phyloP scores from a whole-genome alignment of 495 filamentous ascomycete species.

The Chaetomium cochliodes region DNA sequence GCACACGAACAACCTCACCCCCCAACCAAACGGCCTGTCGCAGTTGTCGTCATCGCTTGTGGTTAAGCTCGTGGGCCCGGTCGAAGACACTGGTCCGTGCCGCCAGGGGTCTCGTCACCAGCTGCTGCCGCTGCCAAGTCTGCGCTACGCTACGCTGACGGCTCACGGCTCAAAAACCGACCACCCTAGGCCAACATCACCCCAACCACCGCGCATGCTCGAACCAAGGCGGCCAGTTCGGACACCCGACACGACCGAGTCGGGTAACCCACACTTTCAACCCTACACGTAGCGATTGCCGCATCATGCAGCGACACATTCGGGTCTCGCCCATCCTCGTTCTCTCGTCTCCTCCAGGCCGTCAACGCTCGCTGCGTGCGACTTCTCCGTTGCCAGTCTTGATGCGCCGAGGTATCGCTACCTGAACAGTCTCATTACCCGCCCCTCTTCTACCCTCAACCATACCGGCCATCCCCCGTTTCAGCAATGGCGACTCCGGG shows the following conservation, averaged over 20 bases:
- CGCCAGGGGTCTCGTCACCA: not conserved
- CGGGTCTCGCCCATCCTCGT: conserved; percentile 5
- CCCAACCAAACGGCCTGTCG: not conserved
- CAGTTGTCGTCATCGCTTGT: conserved; percentile 3
- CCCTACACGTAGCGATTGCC: not conserved
- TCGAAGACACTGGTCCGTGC: not conserved
- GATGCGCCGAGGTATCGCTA: conserved; percentile 15
- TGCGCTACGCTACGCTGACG: too few species aligned
- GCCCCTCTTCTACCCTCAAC: too few species aligned
- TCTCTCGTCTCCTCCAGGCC: not conserved
- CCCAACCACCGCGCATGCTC: not conserved
- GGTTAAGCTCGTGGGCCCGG: not conserved
- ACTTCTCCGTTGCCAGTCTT: not conserved
- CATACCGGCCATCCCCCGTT: not conserved
- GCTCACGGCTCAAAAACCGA: conserved; percentile 12
- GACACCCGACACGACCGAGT: not conserved
- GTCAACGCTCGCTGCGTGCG: conserved; percentile 1
- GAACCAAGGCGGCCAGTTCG: conserved; percentile 5
- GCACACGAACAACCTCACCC: not conserved
- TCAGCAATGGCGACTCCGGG: conserved; percentile 25
- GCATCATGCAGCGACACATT: conserved; percentile 16
- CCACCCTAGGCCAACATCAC: conserved; percentile 2
- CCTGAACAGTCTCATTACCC: not conserved
- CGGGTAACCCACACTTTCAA: not conserved
- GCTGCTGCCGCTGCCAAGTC: conserved; percentile 7